Evolutionary conservation across 441 rosid species (phyloP), one percentile per base, ranked within the genome.

Genomic region (Syzygium malaccense): DNA sequence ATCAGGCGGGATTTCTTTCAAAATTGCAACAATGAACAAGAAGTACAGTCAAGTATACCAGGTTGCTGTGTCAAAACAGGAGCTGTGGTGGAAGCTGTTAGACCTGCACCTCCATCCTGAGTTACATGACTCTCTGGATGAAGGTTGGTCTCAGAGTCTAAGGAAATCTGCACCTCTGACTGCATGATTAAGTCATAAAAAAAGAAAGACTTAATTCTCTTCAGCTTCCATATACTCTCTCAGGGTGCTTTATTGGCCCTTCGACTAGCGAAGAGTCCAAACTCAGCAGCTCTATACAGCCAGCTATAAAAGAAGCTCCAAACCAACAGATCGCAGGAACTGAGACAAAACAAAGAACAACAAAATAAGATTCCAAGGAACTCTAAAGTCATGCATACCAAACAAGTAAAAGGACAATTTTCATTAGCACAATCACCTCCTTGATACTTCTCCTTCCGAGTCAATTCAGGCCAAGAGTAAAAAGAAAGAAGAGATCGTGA

Each of bases 131-230:
- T 95, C 86, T 91, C 96, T 62, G 91, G 93, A 75, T 91, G 90
- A 88, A 90, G 51, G 68, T 91, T 94, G 66, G 90, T 92, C 92
- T 90, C 93, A 26, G 91, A 85, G 89, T 89, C 91, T 88, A 90
- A 92, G 90, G 91, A 89, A 19, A 91, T 92, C 88, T 89, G 93
- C 87, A 93, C 88, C 85, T 94, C 96, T 88, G 90, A 91, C 91
- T 93, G 94, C 96, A 96, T 93, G 86, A 88, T 91, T 86, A 88
- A 79, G 85, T 89, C 92, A 92, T 86, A 89, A 86, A 88, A 87
- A 85, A 87, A 85, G 89, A 86, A 87, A 89, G 88, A 58, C 60
- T 89, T 84, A 89, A 91, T 91, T 88, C 88, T 88, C 89, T 55
- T 88, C 89, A 88, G 88, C 92, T 85, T 90, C 85, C 80, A 87